A percentile compares a stretch with the other conserved stretches of the same genome.
Conservation (phyloP, 176 grass and related monocot genomes). For the Ananas comosus region DNA sequence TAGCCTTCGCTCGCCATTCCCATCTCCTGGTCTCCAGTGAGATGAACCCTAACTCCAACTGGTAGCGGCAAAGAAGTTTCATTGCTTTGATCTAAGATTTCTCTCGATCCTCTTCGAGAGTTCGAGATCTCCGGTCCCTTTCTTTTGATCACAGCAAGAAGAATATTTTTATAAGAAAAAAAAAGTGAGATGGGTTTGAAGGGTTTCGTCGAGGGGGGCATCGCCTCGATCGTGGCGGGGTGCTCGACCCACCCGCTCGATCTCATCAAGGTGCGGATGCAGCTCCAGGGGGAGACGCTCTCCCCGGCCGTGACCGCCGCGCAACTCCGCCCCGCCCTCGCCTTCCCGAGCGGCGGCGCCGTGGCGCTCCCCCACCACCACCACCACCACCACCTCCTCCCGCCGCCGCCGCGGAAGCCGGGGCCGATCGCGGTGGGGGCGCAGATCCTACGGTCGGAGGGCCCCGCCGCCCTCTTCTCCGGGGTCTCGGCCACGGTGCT, state of each 20-base stretch:
- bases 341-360: slow-evolving; percentile 26
- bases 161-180: too few species aligned
- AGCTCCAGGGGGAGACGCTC: slow-evolving; percentile 62
- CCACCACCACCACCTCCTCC: slow-evolving; percentile 10
- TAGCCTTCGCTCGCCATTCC: slow-evolving; percentile 87
- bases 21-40: slow-evolving; percentile 92
- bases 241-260: slow-evolving; percentile 94
- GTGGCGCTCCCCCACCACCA: slow-evolving; percentile 36
- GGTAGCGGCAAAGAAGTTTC: slow-evolving; percentile 15
- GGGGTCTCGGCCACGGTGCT: slow-evolving; percentile 72
- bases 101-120: neutral
- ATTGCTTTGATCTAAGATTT: slow-evolving; percentile 4
- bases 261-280: slow-evolving; percentile 91
- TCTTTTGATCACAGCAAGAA: too few species aligned
- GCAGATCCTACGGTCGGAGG: slow-evolving; percentile 85
- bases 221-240: slow-evolving; percentile 80
- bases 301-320: slow-evolving; percentile 6
- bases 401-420: slow-evolving; percentile 28
- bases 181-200: slow-evolving; percentile 50
- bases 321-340: slow-evolving; percentile 52
- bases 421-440: slow-evolving; percentile 60
- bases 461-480: slow-evolving; percentile 61
- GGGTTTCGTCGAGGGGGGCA: slow-evolving; percentile 88
- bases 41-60: slow-evolving; percentile 76
- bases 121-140: neutral